Evolutionary conservation across 805 yeast species (phyloP).

Genomic region (Hanseniaspora lindneri): DNA sequence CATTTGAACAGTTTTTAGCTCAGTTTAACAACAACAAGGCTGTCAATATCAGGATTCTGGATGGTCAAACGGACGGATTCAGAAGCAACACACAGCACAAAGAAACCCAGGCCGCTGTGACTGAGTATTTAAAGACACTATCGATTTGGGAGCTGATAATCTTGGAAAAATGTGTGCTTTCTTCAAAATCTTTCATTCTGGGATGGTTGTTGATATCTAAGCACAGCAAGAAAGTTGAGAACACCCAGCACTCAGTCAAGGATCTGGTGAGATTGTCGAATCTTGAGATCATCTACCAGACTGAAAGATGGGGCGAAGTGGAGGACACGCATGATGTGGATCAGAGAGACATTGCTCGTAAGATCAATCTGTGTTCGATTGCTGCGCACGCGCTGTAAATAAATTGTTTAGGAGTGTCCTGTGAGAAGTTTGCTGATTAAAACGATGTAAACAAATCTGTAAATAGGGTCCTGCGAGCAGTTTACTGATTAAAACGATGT

Average conservation of each 20-base stretch:
- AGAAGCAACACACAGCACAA: constrained; percentile 65
- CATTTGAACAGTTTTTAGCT: constrained; percentile 51
- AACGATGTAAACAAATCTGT: not conserved
- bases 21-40: constrained; percentile 23
- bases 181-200: constrained; percentile 74
- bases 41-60: constrained; percentile 47
- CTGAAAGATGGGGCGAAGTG: constrained; percentile 92
- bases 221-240: constrained; percentile 20
- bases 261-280: constrained; percentile 67
- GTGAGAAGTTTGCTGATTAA: no score
- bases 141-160: constrained; percentile 73
- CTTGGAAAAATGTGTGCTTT: constrained; percentile 75
- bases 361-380: constrained; percentile 66
- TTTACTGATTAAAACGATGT: no score
- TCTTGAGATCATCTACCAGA: constrained; percentile 73
- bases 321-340: constrained; percentile 99
- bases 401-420: no score
- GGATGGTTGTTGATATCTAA: constrained; percentile 58
- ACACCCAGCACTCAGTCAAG: constrained; percentile 39
- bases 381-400: constrained; percentile 30
- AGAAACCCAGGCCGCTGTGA: constrained; percentile 49
- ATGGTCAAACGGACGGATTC: constrained; percentile 70
- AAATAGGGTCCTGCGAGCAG: no score
- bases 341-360: constrained; percentile 74
- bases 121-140: constrained; percentile 50